Evolutionary conservation across 257 asterid species (phyloP), one percentile per base, ranked within the genome.

Genomic region (Ajuga chamaepitys): DNA sequence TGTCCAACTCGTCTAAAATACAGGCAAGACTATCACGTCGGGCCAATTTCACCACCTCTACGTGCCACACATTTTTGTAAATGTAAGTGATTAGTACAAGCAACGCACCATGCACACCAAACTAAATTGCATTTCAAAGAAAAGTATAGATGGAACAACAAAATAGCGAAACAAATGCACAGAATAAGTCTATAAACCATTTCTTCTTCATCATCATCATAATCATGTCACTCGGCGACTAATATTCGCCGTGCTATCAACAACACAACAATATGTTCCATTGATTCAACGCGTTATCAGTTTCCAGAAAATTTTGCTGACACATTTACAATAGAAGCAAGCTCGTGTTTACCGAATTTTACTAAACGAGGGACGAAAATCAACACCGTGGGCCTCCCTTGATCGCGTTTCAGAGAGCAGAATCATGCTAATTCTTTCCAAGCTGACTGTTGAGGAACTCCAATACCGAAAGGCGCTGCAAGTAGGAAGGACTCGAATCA

Each of bases 391-490:
- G 17, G 20, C 51, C 42, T 28, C 45, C 35, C 52, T 22, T 32
- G 16, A 12, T 64, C 54, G 26, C 52, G 53, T 34, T 47, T 51
- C 10, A 14, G 5, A 71, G 47, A 20, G 64, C 56, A 22, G 60
- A 16, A 50, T 70, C 53, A 9, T 72, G 21, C 72, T 80, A 70
- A 51, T 82, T 80, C 57, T 74, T 75, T 6, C 56, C 62, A 55
- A 84, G 77, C 72, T 87, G 95, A 75, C 70, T 73, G 54, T 80
- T 85, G 57, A 93, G 76, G 72, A 87, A 93, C 82, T 87, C 88
- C 47, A 87, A 81, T 21, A 93, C 88, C 3, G 96, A 85, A 66
- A 70, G 70, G 47, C 97, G 89, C 98, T 93, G 97, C 84, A 78
- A 21, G 20, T 26, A 72, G 70, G 40, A 52, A 61, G 9, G 4